These are phyloP conservation scores for Marchantia polymorpha DNA, from an alignment of 225 moss, liverwort and hornwort genomes.

Conservation along the genomic window DNA sequence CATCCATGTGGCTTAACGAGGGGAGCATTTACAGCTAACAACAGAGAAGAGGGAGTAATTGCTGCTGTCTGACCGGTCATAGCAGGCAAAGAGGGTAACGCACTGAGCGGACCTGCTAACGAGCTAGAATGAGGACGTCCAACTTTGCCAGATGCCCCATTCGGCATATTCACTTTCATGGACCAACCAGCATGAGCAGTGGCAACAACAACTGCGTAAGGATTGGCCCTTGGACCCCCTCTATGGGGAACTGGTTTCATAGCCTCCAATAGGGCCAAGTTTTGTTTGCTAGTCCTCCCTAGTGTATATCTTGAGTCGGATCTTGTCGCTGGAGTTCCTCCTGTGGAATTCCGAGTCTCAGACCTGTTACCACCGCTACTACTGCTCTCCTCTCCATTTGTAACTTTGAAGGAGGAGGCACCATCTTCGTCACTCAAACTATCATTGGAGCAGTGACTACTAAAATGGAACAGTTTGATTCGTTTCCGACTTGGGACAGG, in stretches of 20 bases:
- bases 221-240: slow-evolving; percentile 67
- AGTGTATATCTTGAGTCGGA: slow-evolving; percentile 21
- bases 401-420: slow-evolving; percentile 37
- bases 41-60: slow-evolving; percentile 50
- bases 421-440: slow-evolving; percentile 53
- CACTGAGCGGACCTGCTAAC: slow-evolving; percentile 6
- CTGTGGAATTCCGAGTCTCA: slow-evolving; percentile 14
- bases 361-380: slow-evolving; percentile 27
- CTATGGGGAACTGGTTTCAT: slow-evolving; percentile 83
- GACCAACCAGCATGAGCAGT: slow-evolving; percentile 93
- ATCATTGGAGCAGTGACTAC: slow-evolving; percentile 43
- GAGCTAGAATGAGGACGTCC: slow-evolving; percentile 41
- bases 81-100: slow-evolving; percentile 17
- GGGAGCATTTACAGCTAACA: slow-evolving; percentile 74
- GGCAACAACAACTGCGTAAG: slow-evolving; percentile 87
- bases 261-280: slow-evolving; percentile 52
- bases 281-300: slow-evolving; percentile 50
- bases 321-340: slow-evolving; percentile 19
- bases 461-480: slow-evolving; percentile 55
- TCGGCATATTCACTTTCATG: slow-evolving; percentile 81
- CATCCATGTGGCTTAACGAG: slow-evolving; percentile 91
- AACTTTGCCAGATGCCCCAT: slow-evolving; percentile 45
- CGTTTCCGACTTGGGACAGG: slow-evolving; percentile 72
- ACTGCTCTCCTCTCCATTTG: slow-evolving; percentile 54
- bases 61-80: slow-evolving; percentile 34